phyloP scores from a whole-genome alignment of 1,284 basidiomycete species.

The Austroboletus novae-zelandiae region DNA sequence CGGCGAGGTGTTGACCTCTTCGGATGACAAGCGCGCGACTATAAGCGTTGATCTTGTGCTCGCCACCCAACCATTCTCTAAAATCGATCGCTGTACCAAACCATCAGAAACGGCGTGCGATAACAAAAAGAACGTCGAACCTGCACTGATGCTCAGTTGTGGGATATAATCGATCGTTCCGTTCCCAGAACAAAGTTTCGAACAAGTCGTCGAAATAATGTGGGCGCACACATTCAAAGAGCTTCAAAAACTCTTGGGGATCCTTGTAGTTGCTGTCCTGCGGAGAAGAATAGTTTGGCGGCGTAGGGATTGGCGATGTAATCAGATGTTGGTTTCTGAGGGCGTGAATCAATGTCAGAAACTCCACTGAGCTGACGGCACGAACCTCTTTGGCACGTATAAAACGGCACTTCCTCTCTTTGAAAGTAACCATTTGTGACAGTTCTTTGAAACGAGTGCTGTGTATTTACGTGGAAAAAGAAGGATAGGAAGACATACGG shows the following conservation, averaged over 20 bases:
- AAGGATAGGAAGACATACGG: slow-evolving; percentile 42
- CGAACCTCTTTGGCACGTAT: slow-evolving; percentile 75
- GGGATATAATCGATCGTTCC: slow-evolving; percentile 63
- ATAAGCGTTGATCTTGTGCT: slow-evolving; percentile 74
- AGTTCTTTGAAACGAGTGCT: slow-evolving; percentile 47
- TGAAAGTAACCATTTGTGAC: slow-evolving; percentile 82
- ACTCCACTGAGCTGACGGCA: background rate
- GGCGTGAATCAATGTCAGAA: background rate
- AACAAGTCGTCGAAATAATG: slow-evolving; percentile 1
- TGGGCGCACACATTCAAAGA: slow-evolving; percentile 54
- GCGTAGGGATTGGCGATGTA: slow-evolving; percentile 74
- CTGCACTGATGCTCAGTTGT: slow-evolving; percentile 52
- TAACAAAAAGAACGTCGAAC: slow-evolving; percentile 34
- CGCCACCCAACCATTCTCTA: slow-evolving; percentile 80
- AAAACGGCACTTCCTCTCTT: slow-evolving; percentile 73
- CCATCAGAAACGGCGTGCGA: slow-evolving; percentile 21
- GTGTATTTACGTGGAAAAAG: background rate
- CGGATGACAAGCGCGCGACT: slow-evolving; percentile 70
- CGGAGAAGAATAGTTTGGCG: slow-evolving; percentile 53
- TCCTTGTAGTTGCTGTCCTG: slow-evolving; percentile 30
- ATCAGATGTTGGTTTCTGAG: slow-evolving; percentile 71
- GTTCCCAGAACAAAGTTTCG: slow-evolving; percentile 49
- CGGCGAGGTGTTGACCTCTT: slow-evolving; percentile 67
- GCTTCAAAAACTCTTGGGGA: slow-evolving; percentile 49
- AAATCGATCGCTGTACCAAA: slow-evolving; percentile 64